Evolutionary conservation across 2,329 filamentous ascomycete species (phyloP).

Genomic region (Biscogniauxia mediterranea): DNA sequence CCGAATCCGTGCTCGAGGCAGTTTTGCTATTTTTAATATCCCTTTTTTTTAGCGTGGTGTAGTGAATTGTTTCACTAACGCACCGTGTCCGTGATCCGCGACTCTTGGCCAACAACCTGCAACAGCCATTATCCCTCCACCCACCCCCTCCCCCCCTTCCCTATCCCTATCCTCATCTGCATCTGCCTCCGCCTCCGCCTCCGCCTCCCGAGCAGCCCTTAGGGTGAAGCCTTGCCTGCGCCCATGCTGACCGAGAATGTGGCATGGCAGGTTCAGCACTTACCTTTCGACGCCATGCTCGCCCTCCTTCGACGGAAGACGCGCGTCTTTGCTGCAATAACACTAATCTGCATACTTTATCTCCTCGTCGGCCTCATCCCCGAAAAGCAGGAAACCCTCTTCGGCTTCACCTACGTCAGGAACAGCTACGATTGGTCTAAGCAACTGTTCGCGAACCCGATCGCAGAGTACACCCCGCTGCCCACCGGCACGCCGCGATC

Average conservation of each 20-base stretch:
- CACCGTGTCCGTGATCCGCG: no score
- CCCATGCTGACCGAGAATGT: constrained; percentile 31
- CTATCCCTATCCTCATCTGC: no score
- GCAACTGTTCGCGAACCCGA: constrained; percentile 24
- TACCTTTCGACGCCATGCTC: constrained; percentile 24
- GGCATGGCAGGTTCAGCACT: constrained; percentile 25
- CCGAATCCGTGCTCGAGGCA: no score
- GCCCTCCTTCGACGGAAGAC: constrained; percentile 27
- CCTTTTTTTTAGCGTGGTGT: no score
- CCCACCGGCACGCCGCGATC: constrained; percentile 25
- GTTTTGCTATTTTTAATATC: no score
- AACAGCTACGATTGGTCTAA: constrained; percentile 32
- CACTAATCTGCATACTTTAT: constrained; percentile 23
- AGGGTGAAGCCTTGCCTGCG: constrained; percentile 1
- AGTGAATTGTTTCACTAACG: no score
- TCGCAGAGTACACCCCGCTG: constrained; percentile 26
- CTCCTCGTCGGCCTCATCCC: constrained; percentile 29
- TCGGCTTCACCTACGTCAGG: constrained; percentile 28
- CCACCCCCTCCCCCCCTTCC: no score
- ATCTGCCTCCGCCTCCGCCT: no score
- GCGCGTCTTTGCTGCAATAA: constrained; percentile 18
- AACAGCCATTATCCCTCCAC: no score
- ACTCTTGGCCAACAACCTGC: no score
- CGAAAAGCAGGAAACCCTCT: constrained; percentile 23
- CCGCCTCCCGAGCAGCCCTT: not conserved